Evolutionary conservation across 2,329 filamentous ascomycete species (phyloP).

Genomic region (Sporothrix schenckii): DNA sequence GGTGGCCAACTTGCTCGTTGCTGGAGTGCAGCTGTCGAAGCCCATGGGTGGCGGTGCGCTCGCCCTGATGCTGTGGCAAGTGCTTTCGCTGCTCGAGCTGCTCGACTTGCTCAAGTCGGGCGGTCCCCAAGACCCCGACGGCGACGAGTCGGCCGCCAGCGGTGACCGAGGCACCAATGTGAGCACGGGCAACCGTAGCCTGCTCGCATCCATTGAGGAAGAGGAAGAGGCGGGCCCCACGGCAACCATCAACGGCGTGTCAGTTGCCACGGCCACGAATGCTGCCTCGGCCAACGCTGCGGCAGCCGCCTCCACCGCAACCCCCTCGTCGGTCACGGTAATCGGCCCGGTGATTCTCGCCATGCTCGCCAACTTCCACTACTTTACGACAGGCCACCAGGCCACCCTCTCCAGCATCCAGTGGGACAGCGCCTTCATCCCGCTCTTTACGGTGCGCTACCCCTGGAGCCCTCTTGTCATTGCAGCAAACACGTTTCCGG

Average conservation of each 20-base stretch:
- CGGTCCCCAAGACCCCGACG: neutral
- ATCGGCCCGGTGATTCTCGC: constrained; percentile 84
- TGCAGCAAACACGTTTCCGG: constrained; percentile 82
- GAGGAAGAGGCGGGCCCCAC: constrained; percentile 16
- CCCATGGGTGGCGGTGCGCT: constrained; percentile 91
- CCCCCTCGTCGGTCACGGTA: constrained; percentile 61
- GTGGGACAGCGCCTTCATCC: constrained; percentile 94
- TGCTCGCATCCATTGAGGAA: constrained; percentile 30
- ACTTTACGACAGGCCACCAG: constrained; percentile 97
- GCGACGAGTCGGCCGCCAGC: neutral
- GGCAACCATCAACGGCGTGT: neutral
- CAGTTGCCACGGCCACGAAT: neutral
- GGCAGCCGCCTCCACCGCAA: constrained; percentile 53
- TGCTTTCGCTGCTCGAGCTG: constrained; percentile 74
- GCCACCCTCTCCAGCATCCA: constrained; percentile 85
- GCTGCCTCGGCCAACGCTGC: constrained; percentile 21
- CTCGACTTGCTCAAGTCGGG: constrained; percentile 62
- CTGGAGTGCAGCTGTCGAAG: constrained; percentile 81
- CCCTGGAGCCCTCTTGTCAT: constrained; percentile 87
- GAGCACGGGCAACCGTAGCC: constrained; percentile 14
- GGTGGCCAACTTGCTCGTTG: constrained; percentile 74
- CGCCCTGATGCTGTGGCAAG: constrained; percentile 81
- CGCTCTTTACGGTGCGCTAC: constrained; percentile 78
- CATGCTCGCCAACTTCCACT: constrained; percentile 90
- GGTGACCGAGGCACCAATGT: constrained; percentile 3